phyloP scores from a whole-genome alignment of 2,329 filamentous ascomycete species.

The Penicillium fuscoglaucum region DNA sequence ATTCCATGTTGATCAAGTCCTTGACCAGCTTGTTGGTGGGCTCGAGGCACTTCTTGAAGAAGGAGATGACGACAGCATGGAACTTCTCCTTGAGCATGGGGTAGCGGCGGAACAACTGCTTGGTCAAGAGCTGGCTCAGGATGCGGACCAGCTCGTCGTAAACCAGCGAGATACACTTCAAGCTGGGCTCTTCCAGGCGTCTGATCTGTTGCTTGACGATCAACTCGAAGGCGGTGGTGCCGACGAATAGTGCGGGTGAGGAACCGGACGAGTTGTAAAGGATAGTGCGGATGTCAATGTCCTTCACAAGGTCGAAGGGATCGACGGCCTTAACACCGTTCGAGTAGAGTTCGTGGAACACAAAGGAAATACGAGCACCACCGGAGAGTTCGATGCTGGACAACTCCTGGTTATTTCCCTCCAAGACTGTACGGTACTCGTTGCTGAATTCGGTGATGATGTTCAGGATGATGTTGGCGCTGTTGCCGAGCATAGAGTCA shows the following conservation, averaged over 20 bases:
- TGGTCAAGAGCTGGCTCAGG: conserved; percentile 81
- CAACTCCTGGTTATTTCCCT: conserved; percentile 94
- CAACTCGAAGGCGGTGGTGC: conserved; percentile 95
- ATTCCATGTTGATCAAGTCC: conserved; percentile 92
- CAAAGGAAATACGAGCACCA: conserved; percentile 96
- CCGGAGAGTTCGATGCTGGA: conserved; percentile 93
- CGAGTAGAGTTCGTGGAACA: conserved; percentile 97
- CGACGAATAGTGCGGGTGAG: conserved; percentile 93
- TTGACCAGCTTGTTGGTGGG: conserved; percentile 95
- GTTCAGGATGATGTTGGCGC: conserved; percentile 92
- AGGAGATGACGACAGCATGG: conserved; percentile 83
- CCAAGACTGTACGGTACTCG: conserved; percentile 92
- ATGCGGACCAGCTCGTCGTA: conserved; percentile 98
- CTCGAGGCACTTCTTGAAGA: conserved; percentile 98
- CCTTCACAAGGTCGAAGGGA: conserved; percentile 96
- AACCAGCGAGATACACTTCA: conserved; percentile 96
- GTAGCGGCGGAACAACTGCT: conserved; percentile 88
- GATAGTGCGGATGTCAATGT: conserved; percentile 94
- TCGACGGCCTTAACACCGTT: conserved; percentile 98
- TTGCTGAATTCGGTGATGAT: conserved; percentile 99
- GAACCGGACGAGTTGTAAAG: conserved; percentile 99
- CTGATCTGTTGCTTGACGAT: conserved; percentile 99
- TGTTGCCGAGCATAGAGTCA: conserved; percentile 94
- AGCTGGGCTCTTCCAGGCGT: conserved; percentile 88
- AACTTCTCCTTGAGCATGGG: conserved; percentile 96